Conservation (phyloP, 2,329 filamentous ascomycete species). For the Dactylellina drechsleri region DNA sequence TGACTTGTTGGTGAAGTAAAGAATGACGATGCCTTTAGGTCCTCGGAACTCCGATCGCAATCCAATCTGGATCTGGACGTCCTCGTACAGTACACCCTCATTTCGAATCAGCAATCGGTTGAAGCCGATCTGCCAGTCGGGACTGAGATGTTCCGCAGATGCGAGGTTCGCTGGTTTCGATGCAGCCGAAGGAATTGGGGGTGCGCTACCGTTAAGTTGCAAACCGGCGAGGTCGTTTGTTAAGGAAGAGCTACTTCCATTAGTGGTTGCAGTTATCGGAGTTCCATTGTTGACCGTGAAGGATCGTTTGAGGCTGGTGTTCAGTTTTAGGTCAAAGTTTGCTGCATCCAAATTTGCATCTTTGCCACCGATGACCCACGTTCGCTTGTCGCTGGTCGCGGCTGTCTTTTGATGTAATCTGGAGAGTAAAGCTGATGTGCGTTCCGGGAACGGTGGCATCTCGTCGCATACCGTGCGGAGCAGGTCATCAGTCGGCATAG, state of each 20-base stretch:
- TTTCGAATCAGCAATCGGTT: slow-evolving; percentile 80
- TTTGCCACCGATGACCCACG: slow-evolving; percentile 97
- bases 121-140: slow-evolving; percentile 92
- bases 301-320: slow-evolving; percentile 82
- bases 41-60: slow-evolving; percentile 92
- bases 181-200: slow-evolving; percentile 63
- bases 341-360: slow-evolving; percentile 84
- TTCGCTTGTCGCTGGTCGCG: slow-evolving; percentile 91
- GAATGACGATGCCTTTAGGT: slow-evolving; percentile 93
- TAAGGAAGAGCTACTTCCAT: slow-evolving; percentile 58
- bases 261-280: slow-evolving; percentile 64
- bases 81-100: slow-evolving; percentile 93
- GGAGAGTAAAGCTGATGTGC: slow-evolving; percentile 89
- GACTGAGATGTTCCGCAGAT: slow-evolving; percentile 89
- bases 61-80: slow-evolving; percentile 91
- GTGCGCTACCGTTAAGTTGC: slow-evolving; percentile 74
- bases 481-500: slow-evolving; percentile 86
- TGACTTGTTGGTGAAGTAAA: slow-evolving; percentile 96
- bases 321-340: slow-evolving; percentile 82
- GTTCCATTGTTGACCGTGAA: slow-evolving; percentile 68
- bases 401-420: slow-evolving; percentile 93
- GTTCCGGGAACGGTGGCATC: slow-evolving; percentile 97
- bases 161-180: slow-evolving; percentile 83
- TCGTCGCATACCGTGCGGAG: slow-evolving; percentile 95
- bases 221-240: slow-evolving; percentile 80